Evolutionary conservation across 2,329 filamentous ascomycete species (phyloP).

Genomic region (Coniochaeta sp.): DNA sequence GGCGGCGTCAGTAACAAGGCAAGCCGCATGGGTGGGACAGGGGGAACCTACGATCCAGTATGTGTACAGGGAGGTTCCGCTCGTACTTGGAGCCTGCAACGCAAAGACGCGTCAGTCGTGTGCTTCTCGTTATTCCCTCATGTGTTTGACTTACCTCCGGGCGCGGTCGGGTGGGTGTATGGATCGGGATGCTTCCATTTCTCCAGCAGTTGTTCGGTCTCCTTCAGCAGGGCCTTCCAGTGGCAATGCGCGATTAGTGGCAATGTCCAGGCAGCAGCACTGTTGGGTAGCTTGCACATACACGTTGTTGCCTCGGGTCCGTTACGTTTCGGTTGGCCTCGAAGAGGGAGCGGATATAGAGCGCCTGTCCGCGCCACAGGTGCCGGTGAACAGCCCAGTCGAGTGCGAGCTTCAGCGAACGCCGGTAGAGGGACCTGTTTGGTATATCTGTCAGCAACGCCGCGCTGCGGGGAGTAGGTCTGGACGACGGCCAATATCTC

Average conservation of each 20-base stretch:
- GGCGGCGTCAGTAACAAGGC: constrained; percentile 12
- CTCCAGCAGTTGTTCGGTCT: constrained; percentile 81
- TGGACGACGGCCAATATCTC: too few species aligned
- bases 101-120: constrained; percentile 6
- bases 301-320: constrained; percentile 80
- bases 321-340: constrained; percentile 84
- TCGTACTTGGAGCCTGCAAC: constrained; percentile 85
- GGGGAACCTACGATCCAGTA: constrained; percentile 66
- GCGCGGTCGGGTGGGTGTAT: constrained; percentile 81
- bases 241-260: constrained; percentile 9
- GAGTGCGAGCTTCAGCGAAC: constrained; percentile 84
- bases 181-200: constrained; percentile 98
- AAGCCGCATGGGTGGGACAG: background rate
- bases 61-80: constrained; percentile 77
- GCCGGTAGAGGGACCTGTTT: constrained; percentile 83
- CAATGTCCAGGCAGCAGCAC: background rate
- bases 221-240: constrained; percentile 67
- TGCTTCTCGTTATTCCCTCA: background rate
- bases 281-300: constrained; percentile 32
- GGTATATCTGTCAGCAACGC: constrained; percentile 8
- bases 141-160: constrained; percentile 65
- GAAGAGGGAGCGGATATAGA: constrained; percentile 93
- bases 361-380: constrained; percentile 89
- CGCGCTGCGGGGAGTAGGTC: background rate
- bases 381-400: constrained; percentile 94